Base-by-base conservation (phyloP, 208 protist species). In the Wallacemonas sp. region DNA sequence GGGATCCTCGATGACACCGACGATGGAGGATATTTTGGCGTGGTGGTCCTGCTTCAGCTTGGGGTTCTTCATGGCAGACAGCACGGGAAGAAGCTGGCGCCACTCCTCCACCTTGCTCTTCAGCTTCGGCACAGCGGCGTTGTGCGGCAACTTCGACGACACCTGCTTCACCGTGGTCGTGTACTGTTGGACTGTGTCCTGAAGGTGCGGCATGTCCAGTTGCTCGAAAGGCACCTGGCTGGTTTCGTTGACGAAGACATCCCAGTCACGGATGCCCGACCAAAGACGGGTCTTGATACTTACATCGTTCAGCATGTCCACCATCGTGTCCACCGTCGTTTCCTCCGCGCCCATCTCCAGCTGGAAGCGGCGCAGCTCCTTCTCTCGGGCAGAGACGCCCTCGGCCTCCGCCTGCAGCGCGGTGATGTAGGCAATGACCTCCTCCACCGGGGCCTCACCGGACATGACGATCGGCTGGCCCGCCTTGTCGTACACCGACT, bases 11-110 rank as follows among this genome's bases (percentile, higher is more conserved):
- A 93, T 65, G 1, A 52, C 73, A 24, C 95, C 82, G 22, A 97
- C 70, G 21, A 85, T 73, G 59, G 89, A 63, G 66, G 90, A 89
- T 27, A 97, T 80, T 42, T 87, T 82, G 17, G 81, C 37, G 63
- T 79, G 59, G 78, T 98, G 86, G 57, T 97, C 85, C 15, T 75
- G 42, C 78, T 97, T 95, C 36, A 99, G 76, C 36, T 94, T 91
- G 1, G 86, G 81, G 71, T 99, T 99, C 12, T 85, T 92, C 26
- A 99, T 81, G 17, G 94, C 93, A 54, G 76, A 72, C 37, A 98
- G 76, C n/a, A 97, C 79, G 4, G 97, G 98, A 63, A 97, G 70
- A 33, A 95, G 78, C 62, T 91, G 68, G 27, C 94, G 95, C 88
- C 96, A 98, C 54, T 95, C 85, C 55, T 99, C 96, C 8, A 98